Evolutionary conservation across 2,329 filamentous ascomycete genomes (phyloP).

Genomic region (Venturia carpophila): DNA sequence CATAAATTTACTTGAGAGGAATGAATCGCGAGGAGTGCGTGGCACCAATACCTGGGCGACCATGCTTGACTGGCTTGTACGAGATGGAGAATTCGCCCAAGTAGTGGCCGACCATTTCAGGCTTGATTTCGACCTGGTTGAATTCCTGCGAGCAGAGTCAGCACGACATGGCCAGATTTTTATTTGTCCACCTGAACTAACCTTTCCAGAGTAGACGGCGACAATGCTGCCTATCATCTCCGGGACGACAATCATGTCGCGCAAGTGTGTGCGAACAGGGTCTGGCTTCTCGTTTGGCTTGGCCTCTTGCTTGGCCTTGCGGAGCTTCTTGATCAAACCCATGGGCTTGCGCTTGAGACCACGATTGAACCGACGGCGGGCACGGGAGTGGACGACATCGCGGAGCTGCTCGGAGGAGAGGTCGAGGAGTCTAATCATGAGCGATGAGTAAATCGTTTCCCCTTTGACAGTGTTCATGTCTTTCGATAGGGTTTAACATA

Average conservation of each 20-base stretch:
- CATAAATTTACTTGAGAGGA: slow-evolving; percentile 78
- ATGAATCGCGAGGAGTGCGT: slow-evolving; percentile 99
- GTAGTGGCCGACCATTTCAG: slow-evolving; percentile 99
- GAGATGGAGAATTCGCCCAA: slow-evolving; percentile 99
- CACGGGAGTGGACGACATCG: slow-evolving; percentile 98
- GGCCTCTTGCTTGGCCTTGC: slow-evolving; percentile 98
- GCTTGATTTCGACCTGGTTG: slow-evolving; percentile 99
- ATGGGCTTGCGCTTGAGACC: slow-evolving; percentile 99
- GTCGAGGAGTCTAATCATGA: slow-evolving; percentile 74
- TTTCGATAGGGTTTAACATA: slow-evolving; percentile 47
- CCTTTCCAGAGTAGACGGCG: slow-evolving; percentile 97
- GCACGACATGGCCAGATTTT: not conserved
- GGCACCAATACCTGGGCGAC: slow-evolving; percentile 99
- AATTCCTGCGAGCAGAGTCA: slow-evolving; percentile 56
- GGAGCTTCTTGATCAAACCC: slow-evolving; percentile 99
- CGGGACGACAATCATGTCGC: slow-evolving; percentile 99
- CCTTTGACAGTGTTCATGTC: slow-evolving; percentile 19
- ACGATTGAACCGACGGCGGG: slow-evolving; percentile 98
- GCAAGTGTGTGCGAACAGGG: slow-evolving; percentile 97
- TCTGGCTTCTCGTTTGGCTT: slow-evolving; percentile 99
- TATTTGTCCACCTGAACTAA: not conserved
- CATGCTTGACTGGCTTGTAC: slow-evolving; percentile 99
- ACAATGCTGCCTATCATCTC: slow-evolving; percentile 99
- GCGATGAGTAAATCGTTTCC: slow-evolving; percentile 25
- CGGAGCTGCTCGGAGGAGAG: slow-evolving; percentile 97